A percentile compares a stretch with the other conserved stretches of the same genome.
phyloP scores from a whole-genome alignment of 441 rosid genomes.

The Eruca vesicaria region DNA sequence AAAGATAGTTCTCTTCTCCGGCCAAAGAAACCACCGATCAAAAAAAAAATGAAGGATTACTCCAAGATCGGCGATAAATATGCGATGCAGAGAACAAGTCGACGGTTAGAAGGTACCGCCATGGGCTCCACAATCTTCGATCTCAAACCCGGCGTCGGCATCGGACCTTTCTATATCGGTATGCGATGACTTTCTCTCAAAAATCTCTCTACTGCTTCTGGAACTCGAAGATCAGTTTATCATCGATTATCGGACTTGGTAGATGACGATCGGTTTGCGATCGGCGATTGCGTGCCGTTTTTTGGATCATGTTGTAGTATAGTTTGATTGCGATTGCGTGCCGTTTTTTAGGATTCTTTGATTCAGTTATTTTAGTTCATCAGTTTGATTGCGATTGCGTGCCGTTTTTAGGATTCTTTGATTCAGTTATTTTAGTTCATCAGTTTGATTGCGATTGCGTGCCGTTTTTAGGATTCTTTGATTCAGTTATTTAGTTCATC shows the following conservation, averaged over 20 bases:
- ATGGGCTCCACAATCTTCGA: conserved; percentile 95
- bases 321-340: too few relatives aligned
- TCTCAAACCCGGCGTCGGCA: conserved; percentile 90
- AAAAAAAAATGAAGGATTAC: conserved; percentile 24
- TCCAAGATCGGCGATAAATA: conserved; percentile 26
- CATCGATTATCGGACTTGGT: conserved; percentile 2
- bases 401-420: too few relatives aligned
- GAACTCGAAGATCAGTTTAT: not conserved
- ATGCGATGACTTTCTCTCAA: conserved; percentile 20
- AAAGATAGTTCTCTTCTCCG: not conserved
- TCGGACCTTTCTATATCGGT: conserved; percentile 93
- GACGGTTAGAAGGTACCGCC: conserved; percentile 96
- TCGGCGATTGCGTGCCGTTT: conserved; percentile 31
- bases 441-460: not conserved
- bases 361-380: not conserved
- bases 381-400: too few relatives aligned
- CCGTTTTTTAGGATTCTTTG: too few relatives aligned
- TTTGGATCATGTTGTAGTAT: conserved; percentile 9
- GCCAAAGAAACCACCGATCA: conserved; percentile 7
- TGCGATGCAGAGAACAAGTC: conserved; percentile 65
- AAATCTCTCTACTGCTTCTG: not conserved
- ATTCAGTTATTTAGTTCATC: not conserved
- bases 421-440: not conserved
- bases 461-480: too few relatives aligned
- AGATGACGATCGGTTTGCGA: conserved; percentile 10